Evolutionary conservation across 2,329 filamentous ascomycete species (phyloP).

Genomic region (Hymenotorrendiella dingleyae): DNA sequence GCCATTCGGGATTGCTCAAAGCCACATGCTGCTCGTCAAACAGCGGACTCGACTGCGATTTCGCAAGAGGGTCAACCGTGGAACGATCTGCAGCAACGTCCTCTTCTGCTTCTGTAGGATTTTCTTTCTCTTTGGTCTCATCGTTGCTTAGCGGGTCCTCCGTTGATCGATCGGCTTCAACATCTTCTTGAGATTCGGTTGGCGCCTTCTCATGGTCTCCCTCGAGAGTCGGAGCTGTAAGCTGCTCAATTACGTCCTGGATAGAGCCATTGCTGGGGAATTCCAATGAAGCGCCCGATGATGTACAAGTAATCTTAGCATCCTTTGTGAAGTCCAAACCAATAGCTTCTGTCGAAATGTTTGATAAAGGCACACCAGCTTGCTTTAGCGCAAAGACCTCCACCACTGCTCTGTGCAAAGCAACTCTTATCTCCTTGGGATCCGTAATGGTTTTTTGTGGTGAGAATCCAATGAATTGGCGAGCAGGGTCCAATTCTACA

Average conservation of each 20-base stretch:
- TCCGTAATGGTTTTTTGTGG: slow-evolving; percentile 32
- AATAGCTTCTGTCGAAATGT: slow-evolving; percentile 15
- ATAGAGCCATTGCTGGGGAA: slow-evolving; percentile 15
- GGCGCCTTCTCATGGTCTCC: slow-evolving; percentile 17
- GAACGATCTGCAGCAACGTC: slow-evolving; percentile 26
- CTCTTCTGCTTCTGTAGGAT: slow-evolving; percentile 25
- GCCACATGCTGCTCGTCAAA: slow-evolving; percentile 30
- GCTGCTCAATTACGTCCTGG: slow-evolving; percentile 15
- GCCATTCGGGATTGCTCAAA: slow-evolving; percentile 52
- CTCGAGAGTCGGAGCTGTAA: slow-evolving; percentile 13
- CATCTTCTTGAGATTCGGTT: slow-evolving; percentile 26
- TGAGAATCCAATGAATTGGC: slow-evolving; percentile 38
- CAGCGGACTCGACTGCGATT: slow-evolving; percentile 12
- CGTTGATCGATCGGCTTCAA: slow-evolving; percentile 22
- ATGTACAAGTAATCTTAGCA: slow-evolving; percentile 23
- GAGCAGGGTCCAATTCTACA: slow-evolving; percentile 36
- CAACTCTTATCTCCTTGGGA: slow-evolving; percentile 32
- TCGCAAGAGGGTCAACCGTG: slow-evolving; percentile 13
- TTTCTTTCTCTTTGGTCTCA: slow-evolving; percentile 8
- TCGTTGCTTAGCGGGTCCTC: slow-evolving; percentile 20
- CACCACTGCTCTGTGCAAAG: slow-evolving; percentile 49
- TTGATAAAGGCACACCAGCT: slow-evolving; percentile 32
- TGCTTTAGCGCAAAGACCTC: slow-evolving; percentile 46
- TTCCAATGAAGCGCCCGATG: slow-evolving; percentile 17
- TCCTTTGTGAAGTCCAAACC: slow-evolving; percentile 18